These are phyloP conservation scores for Hypoxylon fuscum DNA, from an alignment of 495 filamentous ascomycete species.

Conservation along the genomic window DNA sequence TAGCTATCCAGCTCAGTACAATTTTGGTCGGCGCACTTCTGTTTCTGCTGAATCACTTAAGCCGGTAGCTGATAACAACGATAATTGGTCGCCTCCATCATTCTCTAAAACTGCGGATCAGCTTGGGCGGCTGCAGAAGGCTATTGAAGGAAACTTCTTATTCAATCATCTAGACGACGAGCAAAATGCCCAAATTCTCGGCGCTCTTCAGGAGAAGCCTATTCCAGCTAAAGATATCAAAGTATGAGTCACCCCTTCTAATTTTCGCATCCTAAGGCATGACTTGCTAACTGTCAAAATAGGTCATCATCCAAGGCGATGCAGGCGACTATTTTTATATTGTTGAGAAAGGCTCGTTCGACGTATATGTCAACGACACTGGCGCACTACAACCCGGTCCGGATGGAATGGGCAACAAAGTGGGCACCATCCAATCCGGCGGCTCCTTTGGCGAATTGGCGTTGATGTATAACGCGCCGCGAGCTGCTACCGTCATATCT, in stretches of 20 bases:
- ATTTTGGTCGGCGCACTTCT: slow-evolving; percentile 90
- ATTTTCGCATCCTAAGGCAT: not conserved
- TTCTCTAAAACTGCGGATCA: slow-evolving; percentile 87
- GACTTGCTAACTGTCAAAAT: slow-evolving; percentile 28
- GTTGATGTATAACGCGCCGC: slow-evolving; percentile 97
- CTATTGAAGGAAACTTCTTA: slow-evolving; percentile 90
- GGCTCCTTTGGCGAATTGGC: slow-evolving; percentile 98
- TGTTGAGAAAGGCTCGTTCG: slow-evolving; percentile 89
- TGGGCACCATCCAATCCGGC: slow-evolving; percentile 83
- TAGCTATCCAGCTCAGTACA: slow-evolving; percentile 91
- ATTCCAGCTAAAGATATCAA: slow-evolving; percentile 96
- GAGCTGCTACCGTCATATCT: slow-evolving; percentile 94
- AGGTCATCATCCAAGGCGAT: slow-evolving; percentile 94
- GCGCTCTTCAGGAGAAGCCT: slow-evolving; percentile 91
- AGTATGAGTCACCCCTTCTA: slow-evolving; percentile 44
- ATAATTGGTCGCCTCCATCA: slow-evolving; percentile 89
- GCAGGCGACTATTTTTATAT: slow-evolving; percentile 98
- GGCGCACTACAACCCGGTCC: slow-evolving; percentile 82
- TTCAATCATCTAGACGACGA: slow-evolving; percentile 96
- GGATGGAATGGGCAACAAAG: slow-evolving; percentile 84
- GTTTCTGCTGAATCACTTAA: slow-evolving; percentile 97
- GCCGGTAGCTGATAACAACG: slow-evolving; percentile 79
- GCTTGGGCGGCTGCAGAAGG: slow-evolving; percentile 75
- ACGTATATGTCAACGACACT: slow-evolving; percentile 86
- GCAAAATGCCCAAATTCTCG: slow-evolving; percentile 83